These are phyloP conservation scores for Pseudodiploospora longispora DNA, from an alignment of 2,329 filamentous ascomycete species.

Conservation along the genomic window DNA sequence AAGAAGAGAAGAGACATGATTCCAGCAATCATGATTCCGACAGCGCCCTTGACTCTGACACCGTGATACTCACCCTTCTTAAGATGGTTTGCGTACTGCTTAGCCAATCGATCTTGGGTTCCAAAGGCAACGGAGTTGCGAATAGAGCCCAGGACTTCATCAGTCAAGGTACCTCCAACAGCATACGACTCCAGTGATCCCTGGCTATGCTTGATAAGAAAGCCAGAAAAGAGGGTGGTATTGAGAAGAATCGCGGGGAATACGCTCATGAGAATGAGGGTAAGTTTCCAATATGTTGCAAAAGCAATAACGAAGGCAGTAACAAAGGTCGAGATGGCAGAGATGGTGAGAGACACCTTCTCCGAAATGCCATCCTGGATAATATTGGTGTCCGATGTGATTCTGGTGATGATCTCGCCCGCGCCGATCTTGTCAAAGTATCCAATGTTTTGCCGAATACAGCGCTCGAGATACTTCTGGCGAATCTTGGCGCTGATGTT, in stretches of 20 bases:
- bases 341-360: conserved; percentile 72
- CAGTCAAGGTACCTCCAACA: conserved; percentile 76
- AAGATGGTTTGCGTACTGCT: conserved; percentile 74
- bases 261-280: conserved; percentile 75
- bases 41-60: conserved; percentile 61
- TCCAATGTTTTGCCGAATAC: conserved; percentile 80
- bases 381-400: conserved; percentile 87
- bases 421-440: conserved; percentile 91
- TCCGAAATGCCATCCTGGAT: conserved; percentile 92
- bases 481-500: conserved; percentile 73
- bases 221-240: conserved; percentile 65
- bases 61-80: conserved; percentile 66
- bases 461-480: conserved; percentile 74
- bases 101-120: conserved; percentile 84
- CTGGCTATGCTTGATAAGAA: conserved; percentile 77
- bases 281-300: conserved; percentile 85
- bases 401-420: conserved; percentile 88
- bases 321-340: conserved; percentile 72
- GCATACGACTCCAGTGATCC: conserved; percentile 72
- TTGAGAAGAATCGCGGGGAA: conserved; percentile 70
- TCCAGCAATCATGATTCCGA: conserved; percentile 71
- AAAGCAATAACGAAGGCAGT: conserved; percentile 88
- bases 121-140: conserved; percentile 89
- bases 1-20: conserved; percentile 82
- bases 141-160: conserved; percentile 91